phyloP scores from a whole-genome alignment of 169 alveolate species.

The Perkinsus marinus region DNA sequence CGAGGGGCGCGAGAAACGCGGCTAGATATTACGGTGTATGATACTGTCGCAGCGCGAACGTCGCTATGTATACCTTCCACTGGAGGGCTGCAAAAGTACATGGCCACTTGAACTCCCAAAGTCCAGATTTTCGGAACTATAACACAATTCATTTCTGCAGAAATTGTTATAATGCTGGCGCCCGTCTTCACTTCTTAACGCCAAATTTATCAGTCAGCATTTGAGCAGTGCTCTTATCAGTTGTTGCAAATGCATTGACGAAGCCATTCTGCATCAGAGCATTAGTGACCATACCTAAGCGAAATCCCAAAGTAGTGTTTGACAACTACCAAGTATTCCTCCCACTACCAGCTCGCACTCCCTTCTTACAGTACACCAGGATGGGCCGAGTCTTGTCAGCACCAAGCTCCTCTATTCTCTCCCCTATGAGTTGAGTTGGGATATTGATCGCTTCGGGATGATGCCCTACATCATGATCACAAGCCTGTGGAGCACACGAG shows the following conservation, averaged over 20 bases:
- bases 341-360: background rate
- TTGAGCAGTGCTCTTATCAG: background rate
- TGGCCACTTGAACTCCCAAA: too few relatives aligned
- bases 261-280: background rate
- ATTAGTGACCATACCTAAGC: background rate
- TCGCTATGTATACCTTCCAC: too few relatives aligned
- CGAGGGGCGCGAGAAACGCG: too few relatives aligned
- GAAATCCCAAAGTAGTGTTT: background rate
- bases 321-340: background rate
- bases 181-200: background rate
- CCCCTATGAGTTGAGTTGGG: background rate
- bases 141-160: too few relatives aligned
- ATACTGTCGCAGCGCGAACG: too few relatives aligned
- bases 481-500: background rate
- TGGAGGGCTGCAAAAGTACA: too few relatives aligned
- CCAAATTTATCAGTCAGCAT: background rate
- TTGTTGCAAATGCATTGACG: background rate
- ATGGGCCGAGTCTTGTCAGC: background rate
- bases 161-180: too few relatives aligned
- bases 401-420: background rate
- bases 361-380: background rate
- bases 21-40: too few relatives aligned
- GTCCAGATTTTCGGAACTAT: too few relatives aligned
- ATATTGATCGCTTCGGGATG: background rate
- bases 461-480: background rate